Evolutionary conservation across 2,329 filamentous ascomycete species (phyloP), one percentile per base, ranked within the genome.

Genomic region (Trichoderma oligosporum): DNA sequence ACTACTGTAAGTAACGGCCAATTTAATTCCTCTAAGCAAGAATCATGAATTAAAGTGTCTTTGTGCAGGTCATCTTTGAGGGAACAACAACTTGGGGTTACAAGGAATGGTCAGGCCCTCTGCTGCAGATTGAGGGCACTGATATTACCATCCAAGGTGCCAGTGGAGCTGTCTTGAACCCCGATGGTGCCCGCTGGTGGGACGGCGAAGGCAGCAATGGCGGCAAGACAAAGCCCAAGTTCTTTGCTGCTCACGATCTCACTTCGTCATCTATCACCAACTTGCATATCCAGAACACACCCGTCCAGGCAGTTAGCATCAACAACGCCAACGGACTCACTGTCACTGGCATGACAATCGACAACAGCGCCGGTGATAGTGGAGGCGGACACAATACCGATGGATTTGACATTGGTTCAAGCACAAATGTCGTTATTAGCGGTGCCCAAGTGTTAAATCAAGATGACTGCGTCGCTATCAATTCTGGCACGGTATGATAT

Each of bases 171-270:
- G 29, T 45, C 45, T 29, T 54, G 29, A 35, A 54, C 7, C 29
- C 51, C 16, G 39, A 45, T 4, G 51, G 51, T 4, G 20, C 51
- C 8, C 68, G 72, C 27, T 86, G 80, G 78, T 87, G 84, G 85
- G 84, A 87, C 63, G 74, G 76, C 52, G 63, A 83, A 69, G 84
- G 84, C 33, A 68, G 68, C 65, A 84, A 83, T 65, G 82, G 83
- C 25, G 83, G 83, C 66, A 78, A 78, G 71, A 81, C 70, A 22
- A 87, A 87, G 77, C 84, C 84, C 61, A 82, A 85, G 74, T 75
- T 82, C 73, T 82, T 83, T 72, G 74, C 71, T 33, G 79, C 78
- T 41, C 73, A 76, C 61, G 68, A 66, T 5, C 62, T 76, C 27
- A 68, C 54, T 8, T 56, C 54, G 2, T 74, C 73, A 2, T 64